Percentiles rank a stretch among this genome's conserved stretches.
These are phyloP conservation scores for Aspergillus nomiae DNA, from an alignment of 2,329 filamentous ascomycete species.

Conservation along the genomic window DNA sequence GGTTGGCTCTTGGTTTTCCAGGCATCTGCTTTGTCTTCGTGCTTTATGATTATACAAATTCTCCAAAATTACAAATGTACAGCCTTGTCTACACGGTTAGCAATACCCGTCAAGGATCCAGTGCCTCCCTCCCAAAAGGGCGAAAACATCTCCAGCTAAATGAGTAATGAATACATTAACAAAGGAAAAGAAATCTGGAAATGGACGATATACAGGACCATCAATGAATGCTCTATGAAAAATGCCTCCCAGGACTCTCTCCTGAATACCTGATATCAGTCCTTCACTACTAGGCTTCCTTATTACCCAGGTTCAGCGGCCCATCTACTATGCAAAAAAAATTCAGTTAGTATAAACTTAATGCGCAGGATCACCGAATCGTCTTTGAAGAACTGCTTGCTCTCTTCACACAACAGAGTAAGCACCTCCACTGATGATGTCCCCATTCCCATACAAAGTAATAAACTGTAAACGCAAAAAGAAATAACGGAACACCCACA, in stretches of 20 bases:
- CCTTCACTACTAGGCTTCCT: background rate
- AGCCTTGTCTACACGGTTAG: background rate
- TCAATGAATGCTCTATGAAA: conserved; percentile 26
- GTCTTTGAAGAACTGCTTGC: background rate
- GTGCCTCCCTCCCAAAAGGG: background rate
- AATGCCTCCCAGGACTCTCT: conserved; percentile 9
- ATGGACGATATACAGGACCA: conserved; percentile 26
- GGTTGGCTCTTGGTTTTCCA: background rate
- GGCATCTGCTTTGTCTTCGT: background rate
- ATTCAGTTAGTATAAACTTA: conserved; percentile 16
- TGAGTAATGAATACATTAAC: conserved; percentile 12
- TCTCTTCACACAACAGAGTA: background rate
- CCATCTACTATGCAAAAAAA: conserved; percentile 16
- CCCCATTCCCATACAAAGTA: background rate
- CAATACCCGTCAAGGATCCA: background rate
- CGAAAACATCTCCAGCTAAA: background rate
- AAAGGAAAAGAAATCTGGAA: conserved; percentile 15
- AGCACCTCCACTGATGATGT: background rate
- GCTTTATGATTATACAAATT: background rate
- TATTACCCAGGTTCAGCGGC: conserved; percentile 9
- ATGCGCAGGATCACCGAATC: background rate
- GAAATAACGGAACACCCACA: background rate
- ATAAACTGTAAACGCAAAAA: conserved; percentile 8
- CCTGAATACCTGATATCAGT: conserved; percentile 8
- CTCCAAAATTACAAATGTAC: background rate